These are phyloP conservation scores for Cercospora janseana DNA, from an alignment of 2,329 filamentous ascomycete species.

Conservation along the genomic window DNA sequence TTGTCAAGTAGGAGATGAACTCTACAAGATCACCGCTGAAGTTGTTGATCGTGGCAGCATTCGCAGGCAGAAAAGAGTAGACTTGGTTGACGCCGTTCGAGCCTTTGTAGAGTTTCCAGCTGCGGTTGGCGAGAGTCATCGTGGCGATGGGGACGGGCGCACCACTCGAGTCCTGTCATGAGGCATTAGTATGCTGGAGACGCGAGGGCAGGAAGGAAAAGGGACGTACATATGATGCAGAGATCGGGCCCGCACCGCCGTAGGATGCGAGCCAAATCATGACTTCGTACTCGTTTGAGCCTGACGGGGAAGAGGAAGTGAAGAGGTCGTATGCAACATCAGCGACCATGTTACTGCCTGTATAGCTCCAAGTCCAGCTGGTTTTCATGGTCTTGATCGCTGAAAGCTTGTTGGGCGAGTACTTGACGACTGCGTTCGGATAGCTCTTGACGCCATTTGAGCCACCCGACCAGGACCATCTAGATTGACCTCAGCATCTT, in stretches of 20 bases:
- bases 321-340: slow-evolving; percentile 65
- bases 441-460: slow-evolving; percentile 42
- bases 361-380: slow-evolving; percentile 51
- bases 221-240: slow-evolving; percentile 47
- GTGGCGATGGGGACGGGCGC: slow-evolving; percentile 48
- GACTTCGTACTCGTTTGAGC: slow-evolving; percentile 55
- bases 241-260: slow-evolving; percentile 58
- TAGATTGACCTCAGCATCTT: no score
- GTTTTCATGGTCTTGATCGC: slow-evolving; percentile 45
- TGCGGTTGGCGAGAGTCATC: slow-evolving; percentile 52
- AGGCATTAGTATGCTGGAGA: not conserved
- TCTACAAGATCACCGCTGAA: slow-evolving; percentile 58
- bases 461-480: slow-evolving; percentile 29
- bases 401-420: slow-evolving; percentile 36
- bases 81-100: slow-evolving; percentile 57
- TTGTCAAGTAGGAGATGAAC: slow-evolving; percentile 58
- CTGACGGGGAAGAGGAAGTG: slow-evolving; percentile 50
- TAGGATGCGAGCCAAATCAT: slow-evolving; percentile 64
- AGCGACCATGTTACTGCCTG: slow-evolving; percentile 50
- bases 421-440: slow-evolving; percentile 42
- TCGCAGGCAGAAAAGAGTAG: slow-evolving; percentile 57
- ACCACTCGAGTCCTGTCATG: slow-evolving; percentile 2
- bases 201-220: not conserved
- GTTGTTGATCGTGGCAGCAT: slow-evolving; percentile 42
- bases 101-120: slow-evolving; percentile 60